These are phyloP conservation scores for Akanthomyces dipterigenus DNA, from an alignment of 2,329 filamentous ascomycete genomes.

Conservation along the genomic window DNA sequence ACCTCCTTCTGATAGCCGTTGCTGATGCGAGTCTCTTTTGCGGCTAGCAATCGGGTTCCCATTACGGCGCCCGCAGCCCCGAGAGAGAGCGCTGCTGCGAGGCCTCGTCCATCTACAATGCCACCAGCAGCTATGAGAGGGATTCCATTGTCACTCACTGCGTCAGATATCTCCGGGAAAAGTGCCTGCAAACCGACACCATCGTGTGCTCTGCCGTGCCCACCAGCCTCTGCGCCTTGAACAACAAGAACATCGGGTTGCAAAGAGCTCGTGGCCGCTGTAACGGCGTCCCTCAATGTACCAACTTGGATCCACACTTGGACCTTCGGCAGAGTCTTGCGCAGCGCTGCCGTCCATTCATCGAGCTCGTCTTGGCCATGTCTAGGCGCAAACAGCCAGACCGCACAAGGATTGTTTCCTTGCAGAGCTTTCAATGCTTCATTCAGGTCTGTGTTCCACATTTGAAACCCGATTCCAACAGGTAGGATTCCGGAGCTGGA, in stretches of 20 bases:
- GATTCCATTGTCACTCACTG: slow-evolving; percentile 27
- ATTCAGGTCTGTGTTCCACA: slow-evolving; percentile 36
- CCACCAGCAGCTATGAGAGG: slow-evolving; percentile 46
- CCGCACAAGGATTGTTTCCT: slow-evolving; percentile 29
- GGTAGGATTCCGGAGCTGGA: slow-evolving; percentile 25
- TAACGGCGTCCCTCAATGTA: slow-evolving; percentile 38
- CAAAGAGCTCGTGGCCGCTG: slow-evolving; percentile 26
- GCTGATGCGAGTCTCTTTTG: slow-evolving; percentile 31
- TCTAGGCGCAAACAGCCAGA: slow-evolving; percentile 42
- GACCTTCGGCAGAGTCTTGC: slow-evolving; percentile 31
- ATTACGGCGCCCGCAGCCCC: slow-evolving; percentile 50
- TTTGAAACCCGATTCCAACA: slow-evolving; percentile 40
- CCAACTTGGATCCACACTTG: slow-evolving; percentile 49
- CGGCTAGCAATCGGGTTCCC: slow-evolving; percentile 58
- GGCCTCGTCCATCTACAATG: slow-evolving; percentile 44
- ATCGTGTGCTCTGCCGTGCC: slow-evolving; percentile 40
- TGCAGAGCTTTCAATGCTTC: slow-evolving; percentile 24
- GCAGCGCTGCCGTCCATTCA: slow-evolving; percentile 39
- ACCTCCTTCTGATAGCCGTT: slow-evolving; percentile 37
- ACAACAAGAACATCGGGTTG: slow-evolving; percentile 44
- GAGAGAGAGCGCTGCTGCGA: slow-evolving; percentile 41
- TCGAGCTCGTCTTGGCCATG: slow-evolving; percentile 29
- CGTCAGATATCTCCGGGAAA: slow-evolving; percentile 43
- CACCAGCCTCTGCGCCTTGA: slow-evolving; percentile 48
- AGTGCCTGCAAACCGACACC: slow-evolving; percentile 40